phyloP scores from a whole-genome alignment of 139 green algal genomes.

The Ettlia oleoabundans region DNA sequence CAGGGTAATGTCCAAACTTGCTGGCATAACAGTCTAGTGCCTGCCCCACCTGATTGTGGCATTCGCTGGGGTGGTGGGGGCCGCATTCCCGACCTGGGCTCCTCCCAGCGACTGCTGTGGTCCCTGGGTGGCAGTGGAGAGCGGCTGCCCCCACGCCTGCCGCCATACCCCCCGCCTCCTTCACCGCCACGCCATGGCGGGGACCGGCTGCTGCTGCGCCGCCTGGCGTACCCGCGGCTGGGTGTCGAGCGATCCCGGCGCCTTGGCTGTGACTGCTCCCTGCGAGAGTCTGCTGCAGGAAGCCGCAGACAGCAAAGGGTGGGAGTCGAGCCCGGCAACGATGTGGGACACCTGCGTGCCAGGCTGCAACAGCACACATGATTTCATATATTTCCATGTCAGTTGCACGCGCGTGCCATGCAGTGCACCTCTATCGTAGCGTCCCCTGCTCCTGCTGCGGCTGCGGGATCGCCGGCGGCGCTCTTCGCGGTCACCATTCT shows the following conservation, averaged over 20 bases:
- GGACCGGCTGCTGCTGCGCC: constrained; percentile 2
- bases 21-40: too few species aligned
- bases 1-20: neutral
- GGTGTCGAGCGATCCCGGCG: constrained; percentile 1
- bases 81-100: too few species aligned
- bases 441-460: constrained; percentile 3
- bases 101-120: neutral
- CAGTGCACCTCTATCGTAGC: constrained; percentile 10
- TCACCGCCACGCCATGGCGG: neutral
- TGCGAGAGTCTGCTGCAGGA: neutral
- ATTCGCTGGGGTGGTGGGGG: too few species aligned
- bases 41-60: too few species aligned
- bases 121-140: neutral
- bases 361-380: too few species aligned
- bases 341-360: too few species aligned
- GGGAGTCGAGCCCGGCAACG: too few species aligned
- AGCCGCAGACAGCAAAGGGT: neutral
- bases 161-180: too few species aligned
- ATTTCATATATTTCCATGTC: too few species aligned
- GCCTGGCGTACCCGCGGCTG: neutral
- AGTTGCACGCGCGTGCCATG: too few species aligned
- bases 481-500: neutral
- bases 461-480: constrained; percentile 2
- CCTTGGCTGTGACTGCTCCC: constrained; percentile 2
- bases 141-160: neutral